Percentiles rank a stretch among this genome's conserved stretches.
phyloP scores from a whole-genome alignment of 805 yeast genomes.

The Starmerella sp. region DNA sequence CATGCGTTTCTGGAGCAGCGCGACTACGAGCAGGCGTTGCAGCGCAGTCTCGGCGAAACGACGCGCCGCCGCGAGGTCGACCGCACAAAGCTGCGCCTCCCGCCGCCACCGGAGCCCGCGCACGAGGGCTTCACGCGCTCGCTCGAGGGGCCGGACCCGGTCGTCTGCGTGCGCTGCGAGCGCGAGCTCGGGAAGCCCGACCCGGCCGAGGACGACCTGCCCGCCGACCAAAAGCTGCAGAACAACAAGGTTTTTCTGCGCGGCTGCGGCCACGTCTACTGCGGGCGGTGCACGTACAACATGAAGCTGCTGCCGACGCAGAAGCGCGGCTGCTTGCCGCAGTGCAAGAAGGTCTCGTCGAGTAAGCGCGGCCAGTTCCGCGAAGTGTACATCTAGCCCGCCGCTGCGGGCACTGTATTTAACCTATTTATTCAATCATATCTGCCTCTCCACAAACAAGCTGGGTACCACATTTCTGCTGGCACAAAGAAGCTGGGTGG shows the following conservation, averaged over 20 bases:
- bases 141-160: neutral
- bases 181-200: slow-evolving; percentile 9
- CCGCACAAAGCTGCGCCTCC: neutral
- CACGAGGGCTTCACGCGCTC: slow-evolving; percentile 11
- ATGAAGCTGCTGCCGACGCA: neutral
- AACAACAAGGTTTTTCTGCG: slow-evolving; percentile 13
- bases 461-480: too few species aligned
- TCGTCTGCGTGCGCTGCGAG: slow-evolving; percentile 14
- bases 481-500: too few species aligned
- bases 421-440: neutral
- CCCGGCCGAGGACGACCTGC: neutral
- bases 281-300: slow-evolving; percentile 15
- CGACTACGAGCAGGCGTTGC: slow-evolving; percentile 6
- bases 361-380: slow-evolving; percentile 9
- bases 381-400: slow-evolving; percentile 10
- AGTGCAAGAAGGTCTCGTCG: slow-evolving; percentile 7
- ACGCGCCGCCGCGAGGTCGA: slow-evolving; percentile 1
- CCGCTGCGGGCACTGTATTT: neutral
- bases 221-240: neutral
- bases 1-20: neutral
- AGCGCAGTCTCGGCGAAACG: slow-evolving; percentile 7
- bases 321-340: slow-evolving; percentile 8
- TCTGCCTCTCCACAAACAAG: too few species aligned
- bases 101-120: slow-evolving; percentile 9
- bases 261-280: slow-evolving; percentile 20